phyloP scores from a whole-genome alignment of 257 asterid species.

The Primulina eburnea region DNA sequence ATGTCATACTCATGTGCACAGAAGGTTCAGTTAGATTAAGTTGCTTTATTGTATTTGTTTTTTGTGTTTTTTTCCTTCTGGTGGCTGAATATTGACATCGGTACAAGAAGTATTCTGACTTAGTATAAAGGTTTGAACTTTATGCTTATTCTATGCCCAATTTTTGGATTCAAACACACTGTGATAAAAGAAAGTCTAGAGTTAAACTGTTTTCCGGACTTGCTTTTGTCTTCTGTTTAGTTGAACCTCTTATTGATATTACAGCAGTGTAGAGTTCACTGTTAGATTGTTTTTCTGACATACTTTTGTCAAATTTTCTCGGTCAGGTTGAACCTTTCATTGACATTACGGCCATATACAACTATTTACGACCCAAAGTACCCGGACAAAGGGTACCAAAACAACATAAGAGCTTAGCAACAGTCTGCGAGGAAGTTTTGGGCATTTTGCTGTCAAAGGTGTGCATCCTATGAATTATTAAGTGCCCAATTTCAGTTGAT shows the following conservation, averaged over 20 bases:
- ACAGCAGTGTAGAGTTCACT: slow-evolving; percentile 23
- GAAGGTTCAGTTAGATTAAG: background rate
- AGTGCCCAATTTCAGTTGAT: background rate
- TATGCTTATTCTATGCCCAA: background rate
- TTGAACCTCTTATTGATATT: slow-evolving; percentile 85
- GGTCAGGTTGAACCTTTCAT: slow-evolving; percentile 82
- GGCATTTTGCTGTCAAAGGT: slow-evolving; percentile 86
- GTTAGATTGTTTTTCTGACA: background rate
- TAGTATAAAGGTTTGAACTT: background rate
- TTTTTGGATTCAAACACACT: background rate
- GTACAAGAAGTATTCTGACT: background rate
- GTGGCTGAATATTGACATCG: background rate
- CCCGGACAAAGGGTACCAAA: slow-evolving; percentile 50
- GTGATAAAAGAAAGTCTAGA: background rate
- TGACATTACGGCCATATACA: slow-evolving; percentile 63
- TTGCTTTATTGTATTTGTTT: background rate
- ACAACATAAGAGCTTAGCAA: slow-evolving; percentile 79
- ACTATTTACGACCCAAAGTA: slow-evolving; percentile 55
- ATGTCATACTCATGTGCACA: background rate
- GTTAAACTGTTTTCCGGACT: background rate
- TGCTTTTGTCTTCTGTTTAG: slow-evolving; percentile 35
- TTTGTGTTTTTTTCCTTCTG: no score
- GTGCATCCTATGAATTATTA: slow-evolving; percentile 8
- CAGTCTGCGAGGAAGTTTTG: slow-evolving; percentile 72
- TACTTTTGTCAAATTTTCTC: slow-evolving; percentile 15